Percentiles rank a stretch among this genome's conserved stretches.
These are phyloP conservation scores for Staphylotrichum longicolle DNA, from an alignment of 495 filamentous ascomycete species.

Conservation along the genomic window DNA sequence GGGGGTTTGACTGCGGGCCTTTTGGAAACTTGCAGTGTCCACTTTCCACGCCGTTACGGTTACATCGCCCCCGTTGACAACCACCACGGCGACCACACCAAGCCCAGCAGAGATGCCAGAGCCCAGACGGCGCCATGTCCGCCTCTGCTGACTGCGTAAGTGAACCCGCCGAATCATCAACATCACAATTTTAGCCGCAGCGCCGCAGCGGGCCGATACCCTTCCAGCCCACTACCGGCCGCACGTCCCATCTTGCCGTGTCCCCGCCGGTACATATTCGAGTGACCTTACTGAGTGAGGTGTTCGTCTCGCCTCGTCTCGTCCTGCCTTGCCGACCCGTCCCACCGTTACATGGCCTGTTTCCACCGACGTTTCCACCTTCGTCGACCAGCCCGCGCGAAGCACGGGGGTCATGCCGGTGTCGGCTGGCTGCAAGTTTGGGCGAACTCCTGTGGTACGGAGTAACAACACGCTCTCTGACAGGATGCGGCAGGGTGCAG, in stretches of 20 bases:
- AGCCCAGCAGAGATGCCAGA: no score
- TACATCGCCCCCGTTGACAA: no score
- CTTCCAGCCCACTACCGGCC: slow-evolving; percentile 3
- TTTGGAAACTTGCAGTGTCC: no score
- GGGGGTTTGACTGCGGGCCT: no score
- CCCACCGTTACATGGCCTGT: slow-evolving; percentile 4
- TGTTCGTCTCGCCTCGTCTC: slow-evolving; percentile 1
- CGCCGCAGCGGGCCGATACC: slow-evolving; percentile 10
- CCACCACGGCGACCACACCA: no score
- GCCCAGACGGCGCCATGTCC: no score
- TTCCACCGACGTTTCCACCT: neutral
- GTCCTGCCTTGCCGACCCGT: neutral
- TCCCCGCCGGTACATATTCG: neutral
- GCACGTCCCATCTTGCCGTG: neutral
- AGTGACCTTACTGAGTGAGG: no score
- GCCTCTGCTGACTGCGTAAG: neutral
- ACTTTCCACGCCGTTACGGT: no score
- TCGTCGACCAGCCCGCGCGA: neutral
- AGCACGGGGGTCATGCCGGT: slow-evolving; percentile 8
- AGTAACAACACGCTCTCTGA: no score
- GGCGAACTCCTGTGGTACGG: neutral
- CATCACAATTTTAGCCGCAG: slow-evolving; percentile 6
- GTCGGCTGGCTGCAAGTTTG: neutral
- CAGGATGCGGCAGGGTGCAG: no score
- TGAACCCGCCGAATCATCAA: neutral